These are phyloP conservation scores for Helianthus annuus DNA, from an alignment of 129 eudicot genomes.

Conservation along the genomic window DNA sequence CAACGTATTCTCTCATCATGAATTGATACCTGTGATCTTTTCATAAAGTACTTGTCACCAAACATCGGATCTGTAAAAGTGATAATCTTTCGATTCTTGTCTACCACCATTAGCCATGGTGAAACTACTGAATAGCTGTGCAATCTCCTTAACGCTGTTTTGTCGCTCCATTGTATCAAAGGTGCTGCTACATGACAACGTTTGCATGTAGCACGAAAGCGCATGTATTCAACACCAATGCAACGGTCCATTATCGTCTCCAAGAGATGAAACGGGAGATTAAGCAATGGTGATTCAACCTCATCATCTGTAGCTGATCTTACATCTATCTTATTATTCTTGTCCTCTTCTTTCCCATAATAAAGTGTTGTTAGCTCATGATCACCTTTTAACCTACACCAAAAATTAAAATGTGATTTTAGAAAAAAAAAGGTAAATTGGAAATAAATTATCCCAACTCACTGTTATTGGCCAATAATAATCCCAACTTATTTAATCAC, in stretches of 20 bases:
- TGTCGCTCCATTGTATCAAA: slow-evolving; percentile 3
- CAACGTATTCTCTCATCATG: not conserved
- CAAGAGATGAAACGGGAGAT: slow-evolving; percentile 11
- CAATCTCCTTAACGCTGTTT: slow-evolving; percentile 5
- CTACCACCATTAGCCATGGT: slow-evolving; percentile 33
- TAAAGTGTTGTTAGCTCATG: not conserved
- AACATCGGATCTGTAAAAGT: slow-evolving; percentile 12
- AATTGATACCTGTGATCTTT: not conserved
- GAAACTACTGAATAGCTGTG: slow-evolving; percentile 8
- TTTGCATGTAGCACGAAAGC: slow-evolving; percentile 8
- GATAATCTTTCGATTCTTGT: not conserved
- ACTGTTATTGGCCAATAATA: too few relatives aligned
- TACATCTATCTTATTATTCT: not conserved
- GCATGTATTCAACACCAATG: slow-evolving; percentile 1
- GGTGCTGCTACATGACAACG: not conserved
- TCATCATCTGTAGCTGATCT: not conserved
- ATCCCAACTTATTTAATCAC: too few relatives aligned
- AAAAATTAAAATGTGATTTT: too few relatives aligned
- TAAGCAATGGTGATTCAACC: not conserved
- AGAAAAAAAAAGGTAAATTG: too few relatives aligned
- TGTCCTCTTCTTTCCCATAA: not conserved
- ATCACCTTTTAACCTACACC: not conserved
- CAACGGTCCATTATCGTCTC: not conserved
- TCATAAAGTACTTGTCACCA: slow-evolving; percentile 15
- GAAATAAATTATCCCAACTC: too few relatives aligned